Percentiles rank a stretch among this genome's conserved stretches.
Evolutionary conservation across 179 eudicot species (phyloP).

Genomic region (Corrigiola litoralis): DNA sequence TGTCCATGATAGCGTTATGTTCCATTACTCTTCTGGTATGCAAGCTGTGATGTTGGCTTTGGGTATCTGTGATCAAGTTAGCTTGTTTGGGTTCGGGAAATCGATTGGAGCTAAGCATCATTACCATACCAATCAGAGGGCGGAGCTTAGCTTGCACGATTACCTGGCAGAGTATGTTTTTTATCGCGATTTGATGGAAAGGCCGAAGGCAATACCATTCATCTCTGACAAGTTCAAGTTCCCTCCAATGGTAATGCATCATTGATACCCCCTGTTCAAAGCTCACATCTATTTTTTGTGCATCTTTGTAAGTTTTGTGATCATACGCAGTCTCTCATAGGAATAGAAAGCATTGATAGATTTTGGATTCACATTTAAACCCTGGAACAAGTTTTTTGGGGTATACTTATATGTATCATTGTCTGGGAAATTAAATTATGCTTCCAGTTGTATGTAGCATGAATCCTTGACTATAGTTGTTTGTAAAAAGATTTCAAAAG

Average conservation of each 20-base stretch:
- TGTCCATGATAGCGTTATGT: slow-evolving; percentile 58
- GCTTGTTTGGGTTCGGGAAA: slow-evolving; percentile 85
- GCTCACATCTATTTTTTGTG: slow-evolving; percentile 5
- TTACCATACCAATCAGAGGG: slow-evolving; percentile 82
- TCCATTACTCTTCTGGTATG: slow-evolving; percentile 95
- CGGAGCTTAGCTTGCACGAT: slow-evolving; percentile 71
- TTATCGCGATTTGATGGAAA: slow-evolving; percentile 58
- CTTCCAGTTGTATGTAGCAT: no score
- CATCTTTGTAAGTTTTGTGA: background rate
- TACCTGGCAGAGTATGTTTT: slow-evolving; percentile 81
- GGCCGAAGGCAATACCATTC: slow-evolving; percentile 61
- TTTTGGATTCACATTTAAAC: background rate
- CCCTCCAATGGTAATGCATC: slow-evolving; percentile 67
- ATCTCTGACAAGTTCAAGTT: slow-evolving; percentile 56
- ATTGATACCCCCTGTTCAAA: slow-evolving; percentile 26
- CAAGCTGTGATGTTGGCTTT: slow-evolving; percentile 82
- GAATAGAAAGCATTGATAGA: background rate
- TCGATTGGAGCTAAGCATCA: slow-evolving; percentile 61
- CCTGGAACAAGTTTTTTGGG: slow-evolving; percentile 6
- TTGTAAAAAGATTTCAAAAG: background rate
- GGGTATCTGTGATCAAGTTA: slow-evolving; percentile 74
- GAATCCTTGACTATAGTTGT: background rate
- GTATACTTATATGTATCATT: slow-evolving; percentile 21
- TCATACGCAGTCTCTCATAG: background rate
- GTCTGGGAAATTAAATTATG: slow-evolving; percentile 1